Base-by-base conservation (phyloP, 768 basidiomycete genomes). In the Udeniomyces megalosporus region DNA sequence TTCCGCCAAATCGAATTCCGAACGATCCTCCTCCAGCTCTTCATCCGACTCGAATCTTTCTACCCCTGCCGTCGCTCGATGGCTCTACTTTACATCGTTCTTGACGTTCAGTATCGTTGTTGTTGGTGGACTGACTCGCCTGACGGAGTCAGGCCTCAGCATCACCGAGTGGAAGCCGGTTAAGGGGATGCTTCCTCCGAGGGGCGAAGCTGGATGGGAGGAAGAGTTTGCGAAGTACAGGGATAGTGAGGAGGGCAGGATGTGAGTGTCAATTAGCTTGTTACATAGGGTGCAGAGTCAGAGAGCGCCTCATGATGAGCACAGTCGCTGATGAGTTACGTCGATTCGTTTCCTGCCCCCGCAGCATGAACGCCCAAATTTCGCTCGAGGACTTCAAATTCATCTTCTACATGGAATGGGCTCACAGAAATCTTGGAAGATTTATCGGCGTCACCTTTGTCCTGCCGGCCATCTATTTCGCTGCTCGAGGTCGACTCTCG, bases 361-460 rank as follows among this genome's bases (percentile, higher is more conserved):
- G 7, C 70, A 96, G 92, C 70, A 75, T 91, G 66, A 99, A 99
- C 72, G 84, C 88, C 64, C 82, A 84, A 11, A 91, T 95, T 60
- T 82, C 83, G 32, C 75, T 97, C 60, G 78, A 83, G 31, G 86
- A 96, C 70, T 99, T 99, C 78, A 97, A 99, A 74, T 80, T 80
- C 65, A 97, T 99, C 63, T 99, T 91, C 74, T 86, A 85, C 75
- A 92, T 91, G 93, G 95, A 99, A 79, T 99, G 91, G 89, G 81
- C 82, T 5, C 95, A 99, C 74, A 86, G 95, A 47, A 76, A 93
- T 58, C 82, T 96, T 56, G 95, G 95, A 10, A 88, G 95, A 61
- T 71, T 90, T 67, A 67, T 75, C 22, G 74, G 74, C 64, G 66
- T 74, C 56, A 80, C 81, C 46, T 96, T 97, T 75, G 80, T 96